Base-by-base conservation (phyloP, 306 rosid genomes). In the Betula pendula region DNA sequence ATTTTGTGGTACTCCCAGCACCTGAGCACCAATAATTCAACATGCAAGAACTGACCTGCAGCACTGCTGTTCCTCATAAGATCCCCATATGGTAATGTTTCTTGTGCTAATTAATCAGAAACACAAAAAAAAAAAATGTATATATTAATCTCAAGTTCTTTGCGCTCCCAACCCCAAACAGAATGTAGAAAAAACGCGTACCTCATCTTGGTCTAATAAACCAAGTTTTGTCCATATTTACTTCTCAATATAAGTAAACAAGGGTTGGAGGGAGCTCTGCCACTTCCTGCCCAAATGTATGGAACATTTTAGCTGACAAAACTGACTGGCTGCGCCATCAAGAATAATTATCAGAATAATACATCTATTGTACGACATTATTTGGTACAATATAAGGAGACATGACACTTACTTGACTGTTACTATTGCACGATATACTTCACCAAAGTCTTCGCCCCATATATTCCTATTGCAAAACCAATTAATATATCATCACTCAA, bases 71-170 rank as follows among this genome's bases (percentile, higher is more conserved):
- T 55, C 90, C 96, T 43, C 91, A 90, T 78, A 96, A 95, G 63
- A 92, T 73, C 97, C 92, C 85, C 83, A 92, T 87, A 65, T 81
- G 99, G 80, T 88, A 92, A 55, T 73, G 85, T 80, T 69, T 90
- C 82, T 63, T 77, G 49, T 77, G 87, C 38, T 82, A 69, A 75
- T 79, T 82, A 22, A 91, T 78, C 98, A 91, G 81, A 35, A 48
- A 74, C 0, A 12, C 49, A 6, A 67, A 69, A 12, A 35, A 0
- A 31, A 0, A 1, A 31, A 1, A 31, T 31, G 20, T 20, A 24
- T 5, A 69, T 24, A 71, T 1, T n/a, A n/a, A n/a, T n/a, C n/a
- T n/a, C n/a, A n/a, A n/a, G n/a, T n/a, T n/a, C n/a, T n/a, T n/a
- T n/a, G n/a, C n/a, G n/a, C n/a, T n/a, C n/a, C n/a, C n/a, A n/a